Base-by-base conservation (phyloP, 73 alveolate species). In the Blepharisma japonicum region DNA sequence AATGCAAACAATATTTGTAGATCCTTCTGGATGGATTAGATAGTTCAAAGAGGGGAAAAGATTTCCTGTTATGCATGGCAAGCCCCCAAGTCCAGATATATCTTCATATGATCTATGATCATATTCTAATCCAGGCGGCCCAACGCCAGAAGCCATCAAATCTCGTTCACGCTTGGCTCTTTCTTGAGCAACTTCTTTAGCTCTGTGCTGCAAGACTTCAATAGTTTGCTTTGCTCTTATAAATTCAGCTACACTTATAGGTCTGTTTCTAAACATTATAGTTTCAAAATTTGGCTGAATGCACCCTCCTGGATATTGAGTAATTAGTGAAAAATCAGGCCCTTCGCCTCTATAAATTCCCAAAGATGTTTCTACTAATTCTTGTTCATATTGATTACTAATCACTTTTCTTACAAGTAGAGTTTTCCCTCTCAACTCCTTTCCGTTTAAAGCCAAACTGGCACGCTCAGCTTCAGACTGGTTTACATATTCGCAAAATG, bases 401-500 rank as follows among this genome's bases (percentile, higher is more conserved):
- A 39, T 47, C 14, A 47, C 80, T 70, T 70, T 70, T 47, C 66
- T 70, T 45, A 70, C 66, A 38, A 70, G 32, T 5, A 70, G 27
- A 38, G 56, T 45, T 45, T 70, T 70, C 21, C 80, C 80, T 47
- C 27, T 47, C 25, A 47, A 4, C 32, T 70, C 66, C 74, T 14
- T 61, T 8, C 74, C 74, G 5, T 61, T 61, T 39, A 61, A 5
- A 25, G 74, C 74, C 14, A 61, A 39, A 4, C 74, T 14, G 46
- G 47, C 14, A 8, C 74, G 39, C 47, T 61, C 74, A 25, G 74
- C 74, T 5, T 61, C 74, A 20, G 74, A 14, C 18, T 38, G 21
- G 66, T 39, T 70, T 45, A 70, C 61, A 70, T 14, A 86, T 55
- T 86, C 94, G 38, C 94, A 86, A 83, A 86, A 86, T 6, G 88